phyloP scores from a whole-genome alignment of 495 filamentous ascomycete species.

The Lentithecium fluviatile region DNA sequence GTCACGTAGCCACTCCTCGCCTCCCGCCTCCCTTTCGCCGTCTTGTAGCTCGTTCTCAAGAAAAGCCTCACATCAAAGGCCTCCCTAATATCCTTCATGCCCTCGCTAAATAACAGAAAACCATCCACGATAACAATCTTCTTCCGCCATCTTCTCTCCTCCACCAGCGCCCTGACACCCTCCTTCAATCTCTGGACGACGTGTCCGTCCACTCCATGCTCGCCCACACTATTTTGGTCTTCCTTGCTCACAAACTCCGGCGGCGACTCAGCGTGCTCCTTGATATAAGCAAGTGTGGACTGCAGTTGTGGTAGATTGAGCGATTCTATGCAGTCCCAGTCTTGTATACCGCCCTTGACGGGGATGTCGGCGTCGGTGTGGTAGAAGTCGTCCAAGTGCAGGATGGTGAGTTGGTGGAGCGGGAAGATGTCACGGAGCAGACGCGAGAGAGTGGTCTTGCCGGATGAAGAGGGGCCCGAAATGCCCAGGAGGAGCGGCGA shows the following conservation, averaged over 20 bases:
- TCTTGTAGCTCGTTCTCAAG: slow-evolving; percentile 59
- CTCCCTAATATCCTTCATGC: slow-evolving; percentile 48
- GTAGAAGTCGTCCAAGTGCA: slow-evolving; percentile 95
- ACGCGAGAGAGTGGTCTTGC: slow-evolving; percentile 48
- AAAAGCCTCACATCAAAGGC: slow-evolving; percentile 74
- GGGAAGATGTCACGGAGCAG: slow-evolving; percentile 44
- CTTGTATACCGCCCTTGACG: slow-evolving; percentile 57
- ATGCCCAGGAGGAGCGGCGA: slow-evolving; percentile 65
- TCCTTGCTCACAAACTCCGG: slow-evolving; percentile 65
- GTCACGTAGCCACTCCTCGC: slow-evolving; percentile 83
- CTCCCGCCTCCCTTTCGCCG: slow-evolving; percentile 66
- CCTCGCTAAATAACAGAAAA: slow-evolving; percentile 68
- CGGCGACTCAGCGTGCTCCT: slow-evolving; percentile 64
- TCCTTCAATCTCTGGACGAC: slow-evolving; percentile 47
- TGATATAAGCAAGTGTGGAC: slow-evolving; percentile 61
- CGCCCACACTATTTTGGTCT: slow-evolving; percentile 66
- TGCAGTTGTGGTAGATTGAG: slow-evolving; percentile 66
- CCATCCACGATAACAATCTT: slow-evolving; percentile 69
- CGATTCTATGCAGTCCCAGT: slow-evolving; percentile 84
- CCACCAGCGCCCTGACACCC: slow-evolving; percentile 13
- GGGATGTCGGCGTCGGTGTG: slow-evolving; percentile 69
- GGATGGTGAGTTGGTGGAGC: slow-evolving; percentile 59
- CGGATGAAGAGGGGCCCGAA: slow-evolving; percentile 47
- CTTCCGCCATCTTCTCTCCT: slow-evolving; percentile 22
- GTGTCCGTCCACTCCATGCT: slow-evolving; percentile 47